phyloP scores from a whole-genome alignment of 345 rosid genomes.

The Capsella bursapastoris region DNA sequence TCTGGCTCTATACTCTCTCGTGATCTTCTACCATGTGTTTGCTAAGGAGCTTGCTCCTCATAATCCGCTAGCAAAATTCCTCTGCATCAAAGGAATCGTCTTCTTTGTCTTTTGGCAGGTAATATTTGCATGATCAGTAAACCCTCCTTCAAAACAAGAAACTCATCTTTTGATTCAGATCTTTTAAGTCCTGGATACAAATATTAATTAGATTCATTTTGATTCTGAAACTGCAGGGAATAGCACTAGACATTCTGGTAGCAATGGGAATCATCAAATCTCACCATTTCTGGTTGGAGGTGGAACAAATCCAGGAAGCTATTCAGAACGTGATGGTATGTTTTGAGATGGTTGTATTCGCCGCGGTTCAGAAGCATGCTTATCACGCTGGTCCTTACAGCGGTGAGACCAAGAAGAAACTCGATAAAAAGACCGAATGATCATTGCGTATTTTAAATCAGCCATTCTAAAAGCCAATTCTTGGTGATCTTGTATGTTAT shows the following conservation, averaged over 20 bases:
- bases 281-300: conserved; percentile 91
- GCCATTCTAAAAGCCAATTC: conserved; percentile 11
- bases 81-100: conserved; percentile 98
- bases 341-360: conserved; percentile 89
- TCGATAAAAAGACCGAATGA: conserved; percentile 50
- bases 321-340: conserved; percentile 81
- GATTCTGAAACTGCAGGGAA: conserved; percentile 58
- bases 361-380: conserved; percentile 88
- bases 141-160: not conserved
- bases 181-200: not conserved
- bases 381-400: conserved; percentile 75
- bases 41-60: conserved; percentile 94
- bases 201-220: not conserved
- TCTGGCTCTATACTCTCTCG: conserved; percentile 86
- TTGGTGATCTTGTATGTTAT: conserved; percentile 2
- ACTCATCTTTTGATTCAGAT: not conserved
- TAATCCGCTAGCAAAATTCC: conserved; percentile 91
- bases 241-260: conserved; percentile 71
- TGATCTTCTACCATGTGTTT: conserved; percentile 88
- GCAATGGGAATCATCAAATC: conserved; percentile 71
- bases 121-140: conserved; percentile 10
- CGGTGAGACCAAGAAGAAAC: conserved; percentile 71
- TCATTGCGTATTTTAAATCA: not conserved
- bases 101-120: conserved; percentile 99
- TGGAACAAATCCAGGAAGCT: conserved; percentile 91